Conservation (phyloP, 1,139 yeast species). For the Geotrichum siamense region DNA sequence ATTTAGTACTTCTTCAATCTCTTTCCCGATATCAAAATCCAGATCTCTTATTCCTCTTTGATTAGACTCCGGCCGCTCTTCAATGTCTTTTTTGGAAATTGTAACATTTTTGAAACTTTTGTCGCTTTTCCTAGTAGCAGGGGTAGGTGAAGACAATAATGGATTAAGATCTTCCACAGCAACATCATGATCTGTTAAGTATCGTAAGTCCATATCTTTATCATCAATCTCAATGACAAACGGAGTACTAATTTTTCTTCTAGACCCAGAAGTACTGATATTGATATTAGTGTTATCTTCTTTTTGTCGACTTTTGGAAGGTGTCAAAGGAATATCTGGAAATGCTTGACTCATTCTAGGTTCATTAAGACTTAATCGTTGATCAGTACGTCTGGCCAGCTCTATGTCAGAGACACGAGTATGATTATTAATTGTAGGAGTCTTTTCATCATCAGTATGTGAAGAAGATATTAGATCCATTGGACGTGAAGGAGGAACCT, state of each 20-base stretch:
- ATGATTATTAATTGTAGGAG: too few relatives aligned
- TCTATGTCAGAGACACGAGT: too few relatives aligned
- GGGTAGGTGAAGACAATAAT: not conserved
- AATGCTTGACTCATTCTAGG: conserved; percentile 16
- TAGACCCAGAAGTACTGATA: not conserved
- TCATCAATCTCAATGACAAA: conserved; percentile 16
- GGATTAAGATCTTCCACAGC: conserved; percentile 1
- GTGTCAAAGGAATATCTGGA: conserved; percentile 17
- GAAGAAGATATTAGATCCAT: too few relatives aligned
- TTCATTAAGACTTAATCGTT: conserved; percentile 10
- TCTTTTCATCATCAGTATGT: too few relatives aligned
- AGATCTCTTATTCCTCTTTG: not conserved
- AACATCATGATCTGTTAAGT: conserved; percentile 9
- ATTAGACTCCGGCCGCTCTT: not conserved
- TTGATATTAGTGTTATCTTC: not conserved
- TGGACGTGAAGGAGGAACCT: too few relatives aligned
- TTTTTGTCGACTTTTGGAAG: too few relatives aligned
- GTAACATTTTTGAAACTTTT: too few relatives aligned
- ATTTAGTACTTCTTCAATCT: too few relatives aligned
- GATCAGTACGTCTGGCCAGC: conserved; percentile 2
- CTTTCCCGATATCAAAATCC: too few relatives aligned
- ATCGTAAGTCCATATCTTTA: conserved; percentile 7
- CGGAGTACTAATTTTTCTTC: conserved; percentile 13
- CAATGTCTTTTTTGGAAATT: not conserved
- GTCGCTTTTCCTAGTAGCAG: too few relatives aligned